Evolutionary conservation across 2,329 filamentous ascomycete species (phyloP).

Genomic region (Botrytis tulipae): DNA sequence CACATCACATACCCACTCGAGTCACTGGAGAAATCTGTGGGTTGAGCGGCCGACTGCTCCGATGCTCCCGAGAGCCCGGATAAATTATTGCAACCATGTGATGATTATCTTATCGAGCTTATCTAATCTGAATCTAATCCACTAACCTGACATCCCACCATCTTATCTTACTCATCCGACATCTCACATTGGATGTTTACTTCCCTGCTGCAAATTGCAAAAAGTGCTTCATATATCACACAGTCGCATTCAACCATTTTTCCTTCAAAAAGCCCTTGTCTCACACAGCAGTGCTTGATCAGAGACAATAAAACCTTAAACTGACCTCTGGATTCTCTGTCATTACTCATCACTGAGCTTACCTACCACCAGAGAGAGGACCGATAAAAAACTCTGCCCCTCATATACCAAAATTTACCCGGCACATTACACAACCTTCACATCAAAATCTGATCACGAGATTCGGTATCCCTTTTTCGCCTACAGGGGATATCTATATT

Average conservation of each 20-base stretch:
- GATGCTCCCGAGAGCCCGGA: not conserved
- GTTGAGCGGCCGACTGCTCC: conserved; percentile 1
- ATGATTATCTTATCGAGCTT: not conserved
- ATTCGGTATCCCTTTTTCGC: not conserved
- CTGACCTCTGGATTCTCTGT: not conserved
- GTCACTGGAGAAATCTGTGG: not conserved
- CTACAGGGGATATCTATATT: not conserved
- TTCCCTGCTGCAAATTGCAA: not conserved
- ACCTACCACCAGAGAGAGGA: not conserved
- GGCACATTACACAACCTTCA: not conserved
- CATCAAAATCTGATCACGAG: not conserved
- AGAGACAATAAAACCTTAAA: conserved; percentile 11
- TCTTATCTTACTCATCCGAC: conserved; percentile 5
- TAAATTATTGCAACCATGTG: not conserved
- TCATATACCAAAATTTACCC: not conserved
- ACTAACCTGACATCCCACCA: conserved; percentile 1
- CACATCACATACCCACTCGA: too few relatives aligned
- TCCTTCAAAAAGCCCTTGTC: not conserved
- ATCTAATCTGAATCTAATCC: conserved; percentile 2
- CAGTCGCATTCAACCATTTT: not conserved
- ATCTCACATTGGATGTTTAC: not conserved
- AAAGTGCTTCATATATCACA: not conserved
- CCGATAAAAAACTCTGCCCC: not conserved
- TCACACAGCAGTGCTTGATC: not conserved
- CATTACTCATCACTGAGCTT: not conserved